These are phyloP conservation scores for Citrus australasica DNA, from an alignment of 345 rosid genomes.

Conservation along the genomic window DNA sequence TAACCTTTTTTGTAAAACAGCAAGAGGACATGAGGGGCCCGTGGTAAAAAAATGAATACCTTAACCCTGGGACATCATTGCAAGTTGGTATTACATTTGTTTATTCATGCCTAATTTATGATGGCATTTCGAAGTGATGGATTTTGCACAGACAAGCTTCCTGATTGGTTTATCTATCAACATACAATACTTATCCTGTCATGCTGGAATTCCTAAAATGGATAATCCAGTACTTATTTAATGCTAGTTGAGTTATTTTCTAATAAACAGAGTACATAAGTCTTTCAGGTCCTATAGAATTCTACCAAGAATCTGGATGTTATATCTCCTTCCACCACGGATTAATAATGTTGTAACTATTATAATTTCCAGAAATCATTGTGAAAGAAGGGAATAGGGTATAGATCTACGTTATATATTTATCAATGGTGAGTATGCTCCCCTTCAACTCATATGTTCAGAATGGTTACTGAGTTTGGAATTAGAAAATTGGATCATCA, in stretches of 20 bases:
- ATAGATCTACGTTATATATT: not conserved
- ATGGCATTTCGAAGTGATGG: not conserved
- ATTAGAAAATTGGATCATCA: not conserved
- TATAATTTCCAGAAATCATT: not conserved
- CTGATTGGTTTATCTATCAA: not conserved
- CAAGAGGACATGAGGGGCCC: not conserved
- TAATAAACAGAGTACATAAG: not conserved
- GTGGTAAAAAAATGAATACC: not conserved
- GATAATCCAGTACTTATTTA: not conserved
- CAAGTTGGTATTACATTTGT: not conserved
- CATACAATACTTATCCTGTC: not conserved
- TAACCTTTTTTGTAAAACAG: not conserved
- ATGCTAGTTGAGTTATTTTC: not conserved
- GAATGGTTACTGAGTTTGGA: not conserved
- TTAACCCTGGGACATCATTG: not conserved
- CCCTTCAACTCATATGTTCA: not conserved
- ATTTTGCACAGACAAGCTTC: not conserved
- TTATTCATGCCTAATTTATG: not conserved
- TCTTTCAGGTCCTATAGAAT: too few relatives aligned
- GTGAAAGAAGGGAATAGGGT: not conserved
- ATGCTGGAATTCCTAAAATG: not conserved
- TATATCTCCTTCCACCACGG: not conserved
- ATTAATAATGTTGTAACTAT: not conserved
- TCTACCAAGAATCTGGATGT: not conserved
- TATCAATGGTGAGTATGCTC: not conserved